Evolutionary conservation across 495 filamentous ascomycete species (phyloP), one percentile per base, ranked within the genome.

Genomic region (Hypoxylon intermedium): DNA sequence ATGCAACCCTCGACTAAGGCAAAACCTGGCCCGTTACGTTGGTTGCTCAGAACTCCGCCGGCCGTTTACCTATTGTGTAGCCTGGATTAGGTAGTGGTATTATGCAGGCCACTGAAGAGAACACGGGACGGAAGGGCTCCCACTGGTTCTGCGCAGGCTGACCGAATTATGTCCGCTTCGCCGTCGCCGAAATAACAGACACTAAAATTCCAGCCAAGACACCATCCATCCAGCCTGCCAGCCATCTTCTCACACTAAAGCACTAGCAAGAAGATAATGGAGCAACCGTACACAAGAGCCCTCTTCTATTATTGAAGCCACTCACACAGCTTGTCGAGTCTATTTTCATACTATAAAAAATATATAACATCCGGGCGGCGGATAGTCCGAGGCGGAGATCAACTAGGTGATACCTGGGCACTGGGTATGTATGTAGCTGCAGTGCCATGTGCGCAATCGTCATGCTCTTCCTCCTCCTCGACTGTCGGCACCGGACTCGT

Each of bases 161-260:
- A 65, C 61, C 61, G 61, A 58, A 28, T 59, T 59, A 55, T 54
- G 54, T 44, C 61, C 61, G 61, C 44, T 50, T 65, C 55, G 55
- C 61, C 61, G 54, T 55, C 50, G 50, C 61, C 61, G 61, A 65
- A 50, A 45, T 40, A 42, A 26, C 3, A 26, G 24, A 26, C 24
- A 26, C 24, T 26, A 3, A 26, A 7, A 26, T 3, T 7, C 24
- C 4, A 26, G 24, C 24, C 7, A 7, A 26, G 24, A 26, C 7
- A n/a, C n/a, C n/a, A n/a, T n/a, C n/a, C n/a, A n/a, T n/a, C n/a
- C n/a, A n/a, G n/a, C n/a, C n/a, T n/a, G n/a, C n/a, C n/a, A n/a
- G n/a, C n/a, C n/a, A n/a, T n/a, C n/a, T n/a, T n/a, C n/a, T n/a
- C n/a, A n/a, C n/a, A n/a, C n/a, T n/a, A n/a, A n/a, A n/a, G n/a